Conservation (phyloP, 306 rosid species). For the Abrus precatorius region DNA sequence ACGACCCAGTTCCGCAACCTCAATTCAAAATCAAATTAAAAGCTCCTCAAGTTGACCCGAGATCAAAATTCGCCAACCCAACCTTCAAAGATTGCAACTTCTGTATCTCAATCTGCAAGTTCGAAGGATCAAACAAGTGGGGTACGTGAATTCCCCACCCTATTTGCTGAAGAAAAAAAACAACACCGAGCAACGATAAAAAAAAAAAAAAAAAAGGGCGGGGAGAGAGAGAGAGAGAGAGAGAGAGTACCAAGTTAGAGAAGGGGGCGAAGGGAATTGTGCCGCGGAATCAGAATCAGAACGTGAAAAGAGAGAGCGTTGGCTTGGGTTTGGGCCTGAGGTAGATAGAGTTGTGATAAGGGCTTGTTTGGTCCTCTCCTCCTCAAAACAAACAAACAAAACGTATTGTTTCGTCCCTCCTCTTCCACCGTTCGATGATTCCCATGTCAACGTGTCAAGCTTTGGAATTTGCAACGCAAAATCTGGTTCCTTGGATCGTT, state of each 20-base stretch:
- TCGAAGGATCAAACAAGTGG: slow-evolving; percentile 41
- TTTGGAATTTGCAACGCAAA: background rate
- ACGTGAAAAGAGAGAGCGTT: slow-evolving; percentile 14
- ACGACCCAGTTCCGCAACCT: slow-evolving; percentile 19
- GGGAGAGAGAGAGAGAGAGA: slow-evolving; percentile 42
- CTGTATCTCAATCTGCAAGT: slow-evolving; percentile 43
- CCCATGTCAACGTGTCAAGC: slow-evolving; percentile 24
- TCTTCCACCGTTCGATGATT: slow-evolving; percentile 41
- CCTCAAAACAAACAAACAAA: slow-evolving; percentile 57
- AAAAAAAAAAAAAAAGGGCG: background rate
- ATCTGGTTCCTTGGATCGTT: background rate
- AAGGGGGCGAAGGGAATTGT: slow-evolving; percentile 44
- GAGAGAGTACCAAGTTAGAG: slow-evolving; percentile 60
- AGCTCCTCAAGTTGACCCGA: slow-evolving; percentile 21
- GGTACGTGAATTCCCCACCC: slow-evolving; percentile 45
- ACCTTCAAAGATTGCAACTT: slow-evolving; percentile 46
- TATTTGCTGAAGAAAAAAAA: background rate
- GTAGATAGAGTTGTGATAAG: slow-evolving; percentile 60
- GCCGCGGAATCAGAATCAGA: slow-evolving; percentile 50
- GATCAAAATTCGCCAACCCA: slow-evolving; percentile 43
- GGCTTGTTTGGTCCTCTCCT: slow-evolving; percentile 76
- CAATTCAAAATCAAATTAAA: slow-evolving; percentile 35
- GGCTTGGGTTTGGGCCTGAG: slow-evolving; percentile 29
- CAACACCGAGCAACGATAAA: background rate
- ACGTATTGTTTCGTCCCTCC: background rate